These are phyloP conservation scores for Terana coerulea DNA, from an alignment of 768 basidiomycete genomes.

Conservation along the genomic window DNA sequence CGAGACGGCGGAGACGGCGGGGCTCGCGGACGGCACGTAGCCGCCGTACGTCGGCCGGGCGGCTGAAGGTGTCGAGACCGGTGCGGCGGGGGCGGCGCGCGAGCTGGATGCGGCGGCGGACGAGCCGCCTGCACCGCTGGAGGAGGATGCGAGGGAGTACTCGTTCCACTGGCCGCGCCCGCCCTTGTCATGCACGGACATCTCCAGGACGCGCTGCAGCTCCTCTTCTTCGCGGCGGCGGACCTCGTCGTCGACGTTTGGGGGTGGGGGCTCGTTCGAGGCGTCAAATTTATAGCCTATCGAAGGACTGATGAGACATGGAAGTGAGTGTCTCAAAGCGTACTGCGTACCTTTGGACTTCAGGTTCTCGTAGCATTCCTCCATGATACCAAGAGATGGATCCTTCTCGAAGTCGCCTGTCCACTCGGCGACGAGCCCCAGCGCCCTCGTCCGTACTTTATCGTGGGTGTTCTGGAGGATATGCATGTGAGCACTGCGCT, in stretches of 20 bases:
- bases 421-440: constrained; percentile 79
- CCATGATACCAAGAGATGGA: constrained; percentile 81
- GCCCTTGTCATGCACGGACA: constrained; percentile 90
- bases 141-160: constrained; percentile 36
- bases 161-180: constrained; percentile 58
- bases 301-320: constrained; percentile 19
- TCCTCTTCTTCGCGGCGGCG: constrained; percentile 91
- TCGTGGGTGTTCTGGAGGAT: constrained; percentile 79
- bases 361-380: constrained; percentile 79
- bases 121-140: constrained; percentile 33
- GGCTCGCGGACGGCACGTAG: constrained; percentile 54
- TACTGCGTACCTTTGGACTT: constrained; percentile 70
- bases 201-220: constrained; percentile 85
- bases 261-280: constrained; percentile 60
- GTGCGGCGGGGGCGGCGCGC: constrained; percentile 8
- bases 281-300: constrained; percentile 66
- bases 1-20: constrained; percentile 30
- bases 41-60: constrained; percentile 44
- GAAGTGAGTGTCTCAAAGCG: not conserved
- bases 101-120: constrained; percentile 18
- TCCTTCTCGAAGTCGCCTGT: constrained; percentile 80
- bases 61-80: constrained; percentile 2
- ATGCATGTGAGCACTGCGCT: constrained; percentile 30
- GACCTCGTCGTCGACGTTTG: constrained; percentile 71
- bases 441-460: constrained; percentile 75